Base-by-base conservation (phyloP, 148 eudicot species). In the Rhododendron kiyosumense region DNA sequence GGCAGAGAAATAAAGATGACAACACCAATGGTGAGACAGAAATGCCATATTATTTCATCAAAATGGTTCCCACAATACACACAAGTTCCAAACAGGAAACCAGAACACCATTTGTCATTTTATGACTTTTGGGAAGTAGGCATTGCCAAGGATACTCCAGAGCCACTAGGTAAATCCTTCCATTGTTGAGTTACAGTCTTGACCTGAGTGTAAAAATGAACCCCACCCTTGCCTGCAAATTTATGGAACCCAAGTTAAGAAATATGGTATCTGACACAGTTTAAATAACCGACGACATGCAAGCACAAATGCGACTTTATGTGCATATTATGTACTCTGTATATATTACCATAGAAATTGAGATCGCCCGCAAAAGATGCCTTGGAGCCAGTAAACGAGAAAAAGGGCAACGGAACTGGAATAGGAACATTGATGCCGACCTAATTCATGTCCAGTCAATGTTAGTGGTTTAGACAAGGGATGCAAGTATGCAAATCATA, bases 291-390 rank as follows among this genome's bases (percentile, higher is more conserved):
- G 5, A 14, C 3, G 4, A 7, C 4, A 0, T 78, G 20, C 73
- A 76, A 5, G 2, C 5, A 11, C 79, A 18, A n/a, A 32, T 4
- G 24, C 9, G 18, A 26, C 22, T 45, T n/a, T 32, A 57, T 5
- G 7, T 43, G 9, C 52, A 45, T 7, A 67, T 8, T 45, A 28
- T 14, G 9, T 32, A 43, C 17, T 67, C 5, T 9, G n/a, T 4
- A 41, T 85, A 3, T 59, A 54, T 90, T 90, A 97, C 99, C 99
- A 51, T 95, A 97, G 93, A 97, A 97, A 85, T 97, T 97, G 78
- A 97, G 95, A 85, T 97, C 98, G n/a, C 99, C 99, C 0, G 99
- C 98, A 48, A 97, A 97, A 7, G 99, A 97, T 77, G 98, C 98
- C 94, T 95, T 97, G 87, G 92, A 91, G 88, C 99, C 98, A 1